Conservation (phyloP, 352 stramenopile genomes). For the Phytophthora foliorum region DNA sequence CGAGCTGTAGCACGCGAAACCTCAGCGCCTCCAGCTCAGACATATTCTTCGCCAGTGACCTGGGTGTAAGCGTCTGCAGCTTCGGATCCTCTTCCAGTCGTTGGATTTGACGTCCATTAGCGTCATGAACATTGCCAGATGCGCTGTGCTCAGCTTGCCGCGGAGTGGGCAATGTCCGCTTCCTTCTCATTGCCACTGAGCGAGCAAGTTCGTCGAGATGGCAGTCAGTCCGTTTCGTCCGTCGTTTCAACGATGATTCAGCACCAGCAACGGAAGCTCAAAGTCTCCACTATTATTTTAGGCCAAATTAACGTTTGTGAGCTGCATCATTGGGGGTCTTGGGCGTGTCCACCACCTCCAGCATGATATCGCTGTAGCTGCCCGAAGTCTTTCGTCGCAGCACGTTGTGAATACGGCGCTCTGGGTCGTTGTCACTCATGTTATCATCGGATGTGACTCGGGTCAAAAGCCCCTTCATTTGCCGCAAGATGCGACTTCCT, state of each 20-base stretch:
- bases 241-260: conserved; percentile 26
- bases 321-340: conserved; percentile 44
- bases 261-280: conserved; percentile 13
- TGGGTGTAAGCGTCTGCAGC: conserved; percentile 59
- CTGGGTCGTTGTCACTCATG: conserved; percentile 68
- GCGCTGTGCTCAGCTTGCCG: conserved; percentile 15
- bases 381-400: conserved; percentile 74
- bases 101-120: conserved; percentile 51
- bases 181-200: conserved; percentile 26
- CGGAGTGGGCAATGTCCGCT: conserved; percentile 26
- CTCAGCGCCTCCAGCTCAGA: conserved; percentile 61
- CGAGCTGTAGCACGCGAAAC: conserved; percentile 57
- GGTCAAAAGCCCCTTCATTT: conserved; percentile 58
- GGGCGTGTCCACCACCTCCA: conserved; percentile 78
- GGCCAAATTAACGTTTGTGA: conserved; percentile 35
- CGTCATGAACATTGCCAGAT: conserved; percentile 18
- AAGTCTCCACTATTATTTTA: conserved; percentile 43
- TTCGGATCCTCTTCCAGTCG: conserved; percentile 57
- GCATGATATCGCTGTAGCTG: conserved; percentile 83
- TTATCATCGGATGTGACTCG: conserved; percentile 48
- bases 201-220: conserved; percentile 12
- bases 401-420: conserved; percentile 77
- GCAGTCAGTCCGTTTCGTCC: conserved; percentile 31
- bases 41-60: conserved; percentile 65
- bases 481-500: conserved; percentile 47